Base-by-base conservation (phyloP, 176 grass and related monocot species). In the Thalia dealbata region DNA sequence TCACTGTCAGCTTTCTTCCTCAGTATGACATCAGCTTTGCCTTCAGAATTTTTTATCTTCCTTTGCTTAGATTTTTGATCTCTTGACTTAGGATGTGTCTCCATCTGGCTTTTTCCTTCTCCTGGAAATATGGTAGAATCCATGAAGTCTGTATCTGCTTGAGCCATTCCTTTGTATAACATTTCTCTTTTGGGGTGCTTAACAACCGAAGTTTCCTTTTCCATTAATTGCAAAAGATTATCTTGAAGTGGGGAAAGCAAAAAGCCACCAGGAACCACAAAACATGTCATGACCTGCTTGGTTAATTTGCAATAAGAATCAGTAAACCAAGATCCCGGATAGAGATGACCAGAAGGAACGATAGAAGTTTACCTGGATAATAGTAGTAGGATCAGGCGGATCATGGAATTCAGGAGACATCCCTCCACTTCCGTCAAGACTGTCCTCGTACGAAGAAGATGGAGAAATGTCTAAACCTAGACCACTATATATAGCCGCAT, bases 391-490 rank as follows among this genome's bases (percentile, higher is more conserved):
- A 72, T 68, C 50, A 59, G 80, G 76, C 44, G 81, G 7, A 58
- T 80, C 81, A 74, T 76, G 82, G 73, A 88, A 82, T 72, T 91
- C 87, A 23, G 81, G 80, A 72, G 83, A 97, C 25, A 83, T 83
- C 29, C 81, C 84, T 30, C 71, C 85, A 72, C 69, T 72, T 14
- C 51, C 83, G 84, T 82, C 83, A 14, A 90, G 84, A 79, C 95
- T 93, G 78, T 89, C 95, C 78, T 99, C 95, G 0, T 73, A 26
- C 24, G 95, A 99, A 64, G 95, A 84, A 86, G 93, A 86, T 75
- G 95, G 89, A 81, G 87, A 93, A 84, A 93, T 85, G 70, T 99
- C 83, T 38, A 99, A 87, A 45, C 90, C 95, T 75, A 99, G 64
- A 74, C 87, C 90, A 54, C 85, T 93, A 71, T 99, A 99, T 50